Evolutionary conservation across 2,329 filamentous ascomycete genomes (phyloP).

Genomic region (Aspergillus brunneoviolaceus): DNA sequence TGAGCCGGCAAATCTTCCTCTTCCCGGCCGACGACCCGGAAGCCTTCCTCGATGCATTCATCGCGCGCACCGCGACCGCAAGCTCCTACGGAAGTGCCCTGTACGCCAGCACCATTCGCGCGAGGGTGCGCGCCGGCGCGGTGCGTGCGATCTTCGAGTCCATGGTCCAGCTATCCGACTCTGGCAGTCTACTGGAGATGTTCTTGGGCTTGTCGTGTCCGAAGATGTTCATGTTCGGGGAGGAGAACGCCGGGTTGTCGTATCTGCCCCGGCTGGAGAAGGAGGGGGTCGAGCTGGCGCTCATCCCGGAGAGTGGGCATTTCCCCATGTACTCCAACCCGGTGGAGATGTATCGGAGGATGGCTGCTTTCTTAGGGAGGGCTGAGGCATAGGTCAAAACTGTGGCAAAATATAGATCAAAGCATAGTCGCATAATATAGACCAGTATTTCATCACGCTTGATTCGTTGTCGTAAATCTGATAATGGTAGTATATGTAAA

Average conservation of each 20-base stretch:
- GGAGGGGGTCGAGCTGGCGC: constrained; percentile 22
- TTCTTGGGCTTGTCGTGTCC: neutral
- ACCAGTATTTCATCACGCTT: too few relatives aligned
- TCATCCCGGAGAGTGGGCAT: constrained; percentile 24
- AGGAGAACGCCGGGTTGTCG: neutral
- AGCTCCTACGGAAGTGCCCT: neutral
- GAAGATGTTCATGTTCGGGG: neutral
- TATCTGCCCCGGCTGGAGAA: neutral
- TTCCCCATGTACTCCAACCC: constrained; percentile 31
- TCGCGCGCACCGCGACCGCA: neutral
- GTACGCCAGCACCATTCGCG: neutral
- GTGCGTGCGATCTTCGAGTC: neutral
- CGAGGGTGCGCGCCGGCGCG: neutral
- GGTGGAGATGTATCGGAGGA: constrained; percentile 25
- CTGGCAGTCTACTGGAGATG: neutral
- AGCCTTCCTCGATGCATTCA: neutral
- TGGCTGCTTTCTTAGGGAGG: neutral
- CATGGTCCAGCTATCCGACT: neutral
- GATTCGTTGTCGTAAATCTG: too few relatives aligned
- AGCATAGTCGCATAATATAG: too few relatives aligned
- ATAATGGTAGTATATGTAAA: too few relatives aligned
- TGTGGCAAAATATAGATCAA: too few relatives aligned
- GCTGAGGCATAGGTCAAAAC: too few relatives aligned
- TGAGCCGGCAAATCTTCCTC: neutral
- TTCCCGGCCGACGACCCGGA: neutral